Conservation (phyloP, 2,329 filamentous ascomycete genomes). For the Penicillium vulpinum region DNA sequence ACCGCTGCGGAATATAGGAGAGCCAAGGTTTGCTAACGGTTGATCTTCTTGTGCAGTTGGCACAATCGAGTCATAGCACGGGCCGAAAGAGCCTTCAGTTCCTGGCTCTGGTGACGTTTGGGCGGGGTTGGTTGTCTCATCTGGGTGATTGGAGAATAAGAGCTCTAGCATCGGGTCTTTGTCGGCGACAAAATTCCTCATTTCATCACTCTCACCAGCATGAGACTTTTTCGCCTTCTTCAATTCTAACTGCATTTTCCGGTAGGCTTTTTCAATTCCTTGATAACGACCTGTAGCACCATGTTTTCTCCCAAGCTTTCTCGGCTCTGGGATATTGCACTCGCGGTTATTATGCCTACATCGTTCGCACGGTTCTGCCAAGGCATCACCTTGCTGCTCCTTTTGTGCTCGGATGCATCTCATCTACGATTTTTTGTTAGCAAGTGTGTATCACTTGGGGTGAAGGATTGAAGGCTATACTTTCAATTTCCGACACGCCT, state of each 20-base stretch:
- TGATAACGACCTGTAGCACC: conserved; percentile 31
- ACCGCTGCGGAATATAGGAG: not conserved
- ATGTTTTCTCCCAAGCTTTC: conserved; percentile 27
- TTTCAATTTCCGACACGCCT: conserved; percentile 28
- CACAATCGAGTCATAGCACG: not conserved
- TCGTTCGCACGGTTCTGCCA: conserved; percentile 24
- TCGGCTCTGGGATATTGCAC: conserved; percentile 27
- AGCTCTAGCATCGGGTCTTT: not conserved
- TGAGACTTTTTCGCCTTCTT: conserved; percentile 15
- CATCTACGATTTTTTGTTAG: conserved; percentile 23
- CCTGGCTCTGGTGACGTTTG: not conserved
- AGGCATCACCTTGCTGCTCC: not conserved
- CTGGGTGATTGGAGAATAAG: not conserved
- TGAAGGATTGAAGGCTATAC: not conserved
- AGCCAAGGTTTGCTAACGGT: not conserved
- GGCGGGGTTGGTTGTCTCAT: not conserved
- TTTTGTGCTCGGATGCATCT: conserved; percentile 23
- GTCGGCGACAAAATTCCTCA: not conserved
- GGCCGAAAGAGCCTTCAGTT: not conserved
- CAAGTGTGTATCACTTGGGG: not conserved
- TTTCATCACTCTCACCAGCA: not conserved
- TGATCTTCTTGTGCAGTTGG: not conserved
- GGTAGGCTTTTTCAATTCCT: conserved; percentile 31
- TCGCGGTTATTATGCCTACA: conserved; percentile 26
- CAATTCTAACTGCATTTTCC: conserved; percentile 28